Conservation (phyloP, 306 rosid genomes). For the Citrullus colocynthis region DNA sequence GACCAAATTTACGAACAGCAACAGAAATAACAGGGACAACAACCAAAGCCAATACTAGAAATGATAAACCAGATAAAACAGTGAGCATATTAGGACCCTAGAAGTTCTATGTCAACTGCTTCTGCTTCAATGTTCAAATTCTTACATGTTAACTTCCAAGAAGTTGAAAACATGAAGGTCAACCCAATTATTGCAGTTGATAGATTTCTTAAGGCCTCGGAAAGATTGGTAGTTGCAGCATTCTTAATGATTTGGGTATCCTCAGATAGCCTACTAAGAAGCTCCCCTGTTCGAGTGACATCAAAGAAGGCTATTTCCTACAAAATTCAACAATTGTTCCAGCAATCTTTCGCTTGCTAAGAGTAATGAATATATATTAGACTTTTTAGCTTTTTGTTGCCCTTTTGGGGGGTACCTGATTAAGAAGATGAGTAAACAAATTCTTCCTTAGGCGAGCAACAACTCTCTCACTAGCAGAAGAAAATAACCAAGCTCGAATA, state of each 20-base stretch:
- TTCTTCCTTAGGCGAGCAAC: slow-evolving; percentile 62
- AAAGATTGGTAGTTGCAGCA: slow-evolving; percentile 86
- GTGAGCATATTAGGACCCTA: neutral
- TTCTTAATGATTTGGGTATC: slow-evolving; percentile 77
- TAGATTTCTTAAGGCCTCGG: slow-evolving; percentile 62
- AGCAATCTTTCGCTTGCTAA: neutral
- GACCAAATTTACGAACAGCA: slow-evolving; percentile 68
- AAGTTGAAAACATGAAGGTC: slow-evolving; percentile 62
- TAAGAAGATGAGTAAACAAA: slow-evolving; percentile 57
- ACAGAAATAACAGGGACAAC: slow-evolving; percentile 68
- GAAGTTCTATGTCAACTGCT: neutral
- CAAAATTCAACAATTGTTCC: slow-evolving; percentile 12
- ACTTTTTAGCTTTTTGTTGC: neutral
- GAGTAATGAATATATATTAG: neutral
- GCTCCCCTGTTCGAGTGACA: slow-evolving; percentile 77
- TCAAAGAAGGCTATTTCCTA: slow-evolving; percentile 85
- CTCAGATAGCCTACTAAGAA: slow-evolving; percentile 74
- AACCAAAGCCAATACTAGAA: slow-evolving; percentile 54
- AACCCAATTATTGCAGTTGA: slow-evolving; percentile 59
- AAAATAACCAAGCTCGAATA: slow-evolving; percentile 71
- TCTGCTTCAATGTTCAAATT: slow-evolving; percentile 9
- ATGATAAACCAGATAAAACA: neutral
- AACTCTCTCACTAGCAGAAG: slow-evolving; percentile 74
- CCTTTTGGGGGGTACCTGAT: slow-evolving; percentile 28
- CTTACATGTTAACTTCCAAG: slow-evolving; percentile 74